Base-by-base conservation (phyloP, 805 yeast genomes). In the Millerozyma acaciae region DNA sequence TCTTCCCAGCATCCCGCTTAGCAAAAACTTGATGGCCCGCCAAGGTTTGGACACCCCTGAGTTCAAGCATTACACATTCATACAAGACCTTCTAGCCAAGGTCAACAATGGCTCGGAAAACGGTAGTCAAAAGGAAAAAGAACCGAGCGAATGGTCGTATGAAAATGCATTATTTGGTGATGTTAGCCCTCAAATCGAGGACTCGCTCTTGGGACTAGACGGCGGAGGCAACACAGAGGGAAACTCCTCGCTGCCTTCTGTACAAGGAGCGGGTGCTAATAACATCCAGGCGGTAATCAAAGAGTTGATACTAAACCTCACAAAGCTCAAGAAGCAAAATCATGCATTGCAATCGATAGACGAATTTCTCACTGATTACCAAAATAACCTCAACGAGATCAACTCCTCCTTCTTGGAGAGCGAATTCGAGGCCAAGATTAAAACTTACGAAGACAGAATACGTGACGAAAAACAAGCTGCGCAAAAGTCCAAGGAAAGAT, bases 151-250 rank as follows among this genome's bases (percentile, higher is more conserved):
- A 20, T 5, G 32, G 8, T 38, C 76, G 3, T 75, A 75, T 50
- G 82, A 76, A 41, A 69, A 70, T 16, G 81, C 82, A 2, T 60
- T 79, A 59, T 79, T 77, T 54, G 80, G 83, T 16, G 84, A 78
- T 50, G 68, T 76, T 13, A 65, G 70, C 43, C 64, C 69, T 5
- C 44, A 53, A 18, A 35, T 76, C 18, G 82, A 76, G 43, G 80
- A 75, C 39, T 56, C 64, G 24, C 53, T 76, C 8, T 44, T 76
- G 19, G 78, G 77, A 0, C 52, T 70, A 3, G 65, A 65, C 38
- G 67, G 72, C 24, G 66, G 66, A 33, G 62, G 68, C 10, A 60
- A 71, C 32, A 64, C 76, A 9, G 84, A 84, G 1, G 71, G 69
- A 18, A 79, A 79, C 45, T 68, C 82, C 21, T n/a, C n/a, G n/a